phyloP scores from a whole-genome alignment of 148 eudicot genomes.

The Rhododendron kiyosumense region DNA sequence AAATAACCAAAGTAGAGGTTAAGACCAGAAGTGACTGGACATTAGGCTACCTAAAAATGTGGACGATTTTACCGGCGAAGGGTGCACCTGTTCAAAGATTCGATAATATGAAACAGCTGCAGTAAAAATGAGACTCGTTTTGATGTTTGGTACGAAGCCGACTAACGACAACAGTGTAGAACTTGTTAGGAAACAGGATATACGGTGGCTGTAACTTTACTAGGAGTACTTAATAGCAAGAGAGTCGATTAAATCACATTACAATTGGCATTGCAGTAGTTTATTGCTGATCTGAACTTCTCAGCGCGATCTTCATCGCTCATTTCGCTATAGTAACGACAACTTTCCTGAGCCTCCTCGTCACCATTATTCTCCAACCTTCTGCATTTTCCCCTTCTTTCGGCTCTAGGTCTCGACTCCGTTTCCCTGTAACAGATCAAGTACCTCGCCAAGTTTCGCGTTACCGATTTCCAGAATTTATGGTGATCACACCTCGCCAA shows the following conservation, averaged over 20 bases:
- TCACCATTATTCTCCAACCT: not conserved
- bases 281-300: constrained; percentile 20
- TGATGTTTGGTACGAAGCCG: not conserved
- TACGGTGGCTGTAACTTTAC: not conserved
- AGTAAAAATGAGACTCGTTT: not conserved
- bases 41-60: not conserved
- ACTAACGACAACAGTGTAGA: not conserved
- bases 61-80: not conserved
- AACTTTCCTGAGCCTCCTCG: not conserved
- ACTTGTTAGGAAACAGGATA: too few relatives aligned
- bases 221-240: not conserved
- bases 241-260: not conserved
- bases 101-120: too few relatives aligned
- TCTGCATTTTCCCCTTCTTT: not conserved
- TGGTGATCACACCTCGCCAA: constrained; percentile 18
- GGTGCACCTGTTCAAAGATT: not conserved
- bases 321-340: constrained; percentile 18
- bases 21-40: not conserved
- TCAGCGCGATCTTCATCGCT: constrained; percentile 20
- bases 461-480: constrained; percentile 12
- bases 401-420: not conserved
- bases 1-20: not conserved
- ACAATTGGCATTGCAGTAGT: constrained; percentile 17
- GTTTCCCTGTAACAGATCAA: constrained; percentile 13
- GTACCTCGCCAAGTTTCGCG: constrained; percentile 1